A percentile compares a stretch with the other conserved stretches of the same genome.
These are phyloP conservation scores for Gymnopilus dilepis DNA, from an alignment of 768 basidiomycete species.

Conservation along the genomic window DNA sequence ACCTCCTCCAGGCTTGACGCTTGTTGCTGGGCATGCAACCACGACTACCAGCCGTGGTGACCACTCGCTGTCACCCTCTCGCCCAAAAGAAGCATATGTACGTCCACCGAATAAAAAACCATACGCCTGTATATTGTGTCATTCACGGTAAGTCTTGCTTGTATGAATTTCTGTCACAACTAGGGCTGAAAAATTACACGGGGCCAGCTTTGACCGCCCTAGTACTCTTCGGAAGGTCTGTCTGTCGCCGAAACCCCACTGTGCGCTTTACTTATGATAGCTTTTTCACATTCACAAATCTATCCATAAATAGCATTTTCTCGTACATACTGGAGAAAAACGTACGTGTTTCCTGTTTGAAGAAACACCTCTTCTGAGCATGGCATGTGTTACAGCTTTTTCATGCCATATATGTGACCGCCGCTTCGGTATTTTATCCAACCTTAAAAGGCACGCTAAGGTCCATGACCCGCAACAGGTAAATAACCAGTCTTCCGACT, in stretches of 20 bases:
- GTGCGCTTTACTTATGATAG: constrained; percentile 21
- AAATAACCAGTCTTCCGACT: constrained; percentile 40
- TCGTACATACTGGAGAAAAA: constrained; percentile 86
- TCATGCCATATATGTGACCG: constrained; percentile 82
- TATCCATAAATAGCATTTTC: constrained; percentile 73
- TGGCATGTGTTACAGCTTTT: constrained; percentile 55
- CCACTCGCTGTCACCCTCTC: too few relatives aligned
- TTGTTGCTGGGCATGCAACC: constrained; percentile 22
- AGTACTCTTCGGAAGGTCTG: constrained; percentile 78
- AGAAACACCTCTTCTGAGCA: neutral
- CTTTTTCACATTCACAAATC: constrained; percentile 19
- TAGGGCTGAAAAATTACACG: constrained; percentile 6
- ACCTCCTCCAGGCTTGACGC: constrained; percentile 22
- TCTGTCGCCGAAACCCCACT: constrained; percentile 10
- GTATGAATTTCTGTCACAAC: constrained; percentile 23
- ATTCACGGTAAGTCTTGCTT: constrained; percentile 61
- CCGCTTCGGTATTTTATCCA: constrained; percentile 81
- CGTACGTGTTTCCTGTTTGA: constrained; percentile 45
- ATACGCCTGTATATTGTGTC: constrained; percentile 83
- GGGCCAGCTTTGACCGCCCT: constrained; percentile 57
- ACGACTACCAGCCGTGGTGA: constrained; percentile 20
- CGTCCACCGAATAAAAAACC: constrained; percentile 76
- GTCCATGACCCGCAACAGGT: constrained; percentile 69
- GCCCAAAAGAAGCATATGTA: constrained; percentile 31
- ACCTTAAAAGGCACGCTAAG: constrained; percentile 77